phyloP scores from a whole-genome alignment of 2,329 filamentous ascomycete species.

The Scytalidium sp. region DNA sequence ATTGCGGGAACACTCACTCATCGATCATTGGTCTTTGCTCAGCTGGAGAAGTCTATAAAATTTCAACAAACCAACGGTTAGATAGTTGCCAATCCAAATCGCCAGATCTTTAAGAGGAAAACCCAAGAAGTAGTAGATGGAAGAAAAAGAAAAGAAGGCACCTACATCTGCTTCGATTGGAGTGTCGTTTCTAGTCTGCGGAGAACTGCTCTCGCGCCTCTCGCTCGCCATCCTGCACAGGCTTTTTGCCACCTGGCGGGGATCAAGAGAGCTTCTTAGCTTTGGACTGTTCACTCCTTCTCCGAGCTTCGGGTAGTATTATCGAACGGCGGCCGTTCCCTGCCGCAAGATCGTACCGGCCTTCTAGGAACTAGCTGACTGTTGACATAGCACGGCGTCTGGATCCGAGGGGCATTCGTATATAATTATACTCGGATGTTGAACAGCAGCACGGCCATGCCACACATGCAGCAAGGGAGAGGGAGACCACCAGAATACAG shows the following conservation, averaged over 20 bases:
- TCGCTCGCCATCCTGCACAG: background rate
- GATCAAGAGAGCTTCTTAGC: too few relatives aligned
- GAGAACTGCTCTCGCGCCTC: conserved; percentile 6
- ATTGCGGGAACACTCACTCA: conserved; percentile 16
- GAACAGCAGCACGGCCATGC: too few relatives aligned
- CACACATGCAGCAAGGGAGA: too few relatives aligned
- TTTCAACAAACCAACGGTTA: conserved; percentile 6
- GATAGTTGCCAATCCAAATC: background rate
- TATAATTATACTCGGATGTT: too few relatives aligned
- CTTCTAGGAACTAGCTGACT: background rate
- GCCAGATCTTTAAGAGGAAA: background rate
- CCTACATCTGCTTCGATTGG: conserved; percentile 21
- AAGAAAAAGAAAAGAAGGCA: background rate
- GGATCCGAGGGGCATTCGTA: background rate
- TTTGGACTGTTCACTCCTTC: background rate
- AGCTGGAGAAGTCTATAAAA: conserved; percentile 9
- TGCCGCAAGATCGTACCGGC: background rate
- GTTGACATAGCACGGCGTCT: background rate
- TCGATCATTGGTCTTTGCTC: conserved; percentile 12
- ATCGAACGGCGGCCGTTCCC: background rate
- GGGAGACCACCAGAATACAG: too few relatives aligned
- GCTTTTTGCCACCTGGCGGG: background rate
- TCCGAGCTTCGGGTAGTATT: background rate
- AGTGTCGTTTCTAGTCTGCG: conserved; percentile 5
- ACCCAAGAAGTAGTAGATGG: background rate